These are phyloP conservation scores for Piloderma croceum DNA, from an alignment of 768 basidiomycete genomes.

Conservation along the genomic window DNA sequence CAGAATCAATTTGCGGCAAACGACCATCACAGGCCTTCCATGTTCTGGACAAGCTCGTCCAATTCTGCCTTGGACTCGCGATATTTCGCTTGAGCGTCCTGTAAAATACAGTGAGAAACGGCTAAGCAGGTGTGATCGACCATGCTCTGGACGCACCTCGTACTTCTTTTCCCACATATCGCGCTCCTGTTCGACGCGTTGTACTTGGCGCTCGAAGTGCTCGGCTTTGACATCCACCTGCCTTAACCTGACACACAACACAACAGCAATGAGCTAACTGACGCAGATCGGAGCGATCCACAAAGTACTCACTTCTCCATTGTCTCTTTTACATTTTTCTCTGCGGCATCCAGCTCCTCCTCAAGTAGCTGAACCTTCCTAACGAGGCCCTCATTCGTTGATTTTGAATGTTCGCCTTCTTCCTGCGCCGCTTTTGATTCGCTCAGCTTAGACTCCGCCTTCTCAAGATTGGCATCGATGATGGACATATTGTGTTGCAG, in stretches of 20 bases:
- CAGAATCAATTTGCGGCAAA: no score
- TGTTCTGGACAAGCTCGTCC: conserved; percentile 71
- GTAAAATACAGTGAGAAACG: conserved; percentile 6
- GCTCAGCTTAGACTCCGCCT: conserved; percentile 57
- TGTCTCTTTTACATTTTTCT: conserved; percentile 95
- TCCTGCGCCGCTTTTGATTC: conserved; percentile 59
- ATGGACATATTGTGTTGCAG: conserved; percentile 64
- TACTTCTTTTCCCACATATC: conserved; percentile 93
- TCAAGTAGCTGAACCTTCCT: conserved; percentile 90
- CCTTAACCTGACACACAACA: conserved; percentile 56
- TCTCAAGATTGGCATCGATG: conserved; percentile 64
- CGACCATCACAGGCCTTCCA: conserved; percentile 58
- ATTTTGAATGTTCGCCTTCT: conserved; percentile 67
- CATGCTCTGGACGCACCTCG: conserved; percentile 53
- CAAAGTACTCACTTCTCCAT: conserved; percentile 80
- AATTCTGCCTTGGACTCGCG: conserved; percentile 71
- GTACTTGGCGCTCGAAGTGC: conserved; percentile 91
- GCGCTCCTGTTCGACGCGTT: conserved; percentile 82
- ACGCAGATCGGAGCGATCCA: not conserved
- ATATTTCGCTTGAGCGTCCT: conserved; percentile 74
- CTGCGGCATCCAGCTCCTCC: conserved; percentile 91
- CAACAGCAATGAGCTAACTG: conserved; percentile 14
- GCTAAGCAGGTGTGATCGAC: no score
- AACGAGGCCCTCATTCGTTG: conserved; percentile 62
- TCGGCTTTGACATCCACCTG: conserved; percentile 99